Base-by-base conservation (phyloP, 108 stramenopile species). In the Bacterosira constricta region DNA sequence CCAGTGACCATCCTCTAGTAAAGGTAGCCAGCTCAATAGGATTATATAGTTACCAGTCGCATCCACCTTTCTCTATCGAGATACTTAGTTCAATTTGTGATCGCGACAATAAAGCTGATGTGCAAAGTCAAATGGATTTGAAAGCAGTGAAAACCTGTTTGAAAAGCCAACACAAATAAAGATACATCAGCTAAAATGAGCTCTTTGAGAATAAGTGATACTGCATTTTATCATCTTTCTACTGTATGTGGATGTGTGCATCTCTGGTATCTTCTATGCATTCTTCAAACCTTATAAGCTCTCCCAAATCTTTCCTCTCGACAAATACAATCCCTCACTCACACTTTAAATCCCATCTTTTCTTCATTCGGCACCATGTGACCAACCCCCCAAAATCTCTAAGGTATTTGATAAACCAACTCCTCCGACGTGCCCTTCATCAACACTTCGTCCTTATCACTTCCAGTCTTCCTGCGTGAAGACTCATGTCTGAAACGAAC, bases 391-490 rank as follows among this genome's bases (percentile, higher is more conserved):
- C 44, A 6, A 45, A 45, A 45, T 46, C 26, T 35, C 53, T 82
- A 94, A 29, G 93, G 93, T 81, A 94, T 94, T 64, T 88, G 85
- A 62, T 94, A 94, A 34, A 91, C 84, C 58, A 88, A 86, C 51
- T 89, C 85, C 25, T 72, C 79, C 39, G 55, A 62, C 21, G 62
- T 77, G 34, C 90, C 88, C 78, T 88, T 88, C 83, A 88, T 94
- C 54, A 94, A 49, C 8, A 87, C 64, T 11, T 78, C 91, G 44
- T 88, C 80, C 30, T 59, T 64, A 31, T 61, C 86, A 10, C 59
- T 59, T 30, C 73, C 77, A 17, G 61, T 73, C 83, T 82, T 89
- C 47, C 75, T 80, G 47, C 93, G 77, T 26, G 83, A 83, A n/a
- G 75, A 32, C 13, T 63, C 63, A 50, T 79, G 81, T 36, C 69